Percentiles rank a stretch among this genome's conserved stretches.
These are phyloP conservation scores for Phaseolus lunatus DNA, from an alignment of 306 rosid genomes.

Conservation along the genomic window DNA sequence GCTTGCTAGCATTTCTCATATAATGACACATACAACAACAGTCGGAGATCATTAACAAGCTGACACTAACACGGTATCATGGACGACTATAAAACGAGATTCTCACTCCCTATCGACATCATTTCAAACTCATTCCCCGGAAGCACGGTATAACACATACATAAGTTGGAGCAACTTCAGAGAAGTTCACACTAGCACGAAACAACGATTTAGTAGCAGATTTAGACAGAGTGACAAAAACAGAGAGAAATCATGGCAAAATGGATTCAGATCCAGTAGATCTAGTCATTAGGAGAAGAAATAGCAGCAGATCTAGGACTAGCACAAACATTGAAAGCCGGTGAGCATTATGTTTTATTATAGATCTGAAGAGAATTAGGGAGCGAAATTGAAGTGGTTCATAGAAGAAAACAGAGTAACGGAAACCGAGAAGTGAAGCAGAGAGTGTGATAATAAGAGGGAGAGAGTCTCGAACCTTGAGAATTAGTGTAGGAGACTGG, in stretches of 20 bases:
- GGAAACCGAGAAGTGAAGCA: background rate
- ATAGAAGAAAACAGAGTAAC: background rate
- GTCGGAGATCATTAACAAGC: background rate
- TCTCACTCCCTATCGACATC: background rate
- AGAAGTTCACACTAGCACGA: background rate
- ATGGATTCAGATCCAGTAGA: slow-evolving; percentile 56
- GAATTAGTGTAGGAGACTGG: slow-evolving; percentile 44
- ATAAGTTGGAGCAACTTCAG: background rate
- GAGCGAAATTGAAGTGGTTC: background rate
- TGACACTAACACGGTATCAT: background rate
- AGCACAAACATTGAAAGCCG: background rate
- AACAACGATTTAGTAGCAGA: background rate
- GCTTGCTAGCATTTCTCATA: background rate
- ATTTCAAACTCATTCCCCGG: background rate
- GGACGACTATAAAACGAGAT: background rate
- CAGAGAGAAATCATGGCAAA: background rate
- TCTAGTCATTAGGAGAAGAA: slow-evolving; percentile 17
- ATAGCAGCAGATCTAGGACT: slow-evolving; percentile 49
- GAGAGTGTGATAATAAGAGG: background rate
- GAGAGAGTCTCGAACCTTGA: slow-evolving; percentile 46
- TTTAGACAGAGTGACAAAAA: background rate
- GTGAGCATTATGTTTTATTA: background rate
- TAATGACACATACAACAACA: background rate
- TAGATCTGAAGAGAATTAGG: slow-evolving; percentile 34
- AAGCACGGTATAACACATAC: background rate